These are phyloP conservation scores for Fusarium begoniae DNA, from an alignment of 2,329 filamentous ascomycete genomes.

Conservation along the genomic window DNA sequence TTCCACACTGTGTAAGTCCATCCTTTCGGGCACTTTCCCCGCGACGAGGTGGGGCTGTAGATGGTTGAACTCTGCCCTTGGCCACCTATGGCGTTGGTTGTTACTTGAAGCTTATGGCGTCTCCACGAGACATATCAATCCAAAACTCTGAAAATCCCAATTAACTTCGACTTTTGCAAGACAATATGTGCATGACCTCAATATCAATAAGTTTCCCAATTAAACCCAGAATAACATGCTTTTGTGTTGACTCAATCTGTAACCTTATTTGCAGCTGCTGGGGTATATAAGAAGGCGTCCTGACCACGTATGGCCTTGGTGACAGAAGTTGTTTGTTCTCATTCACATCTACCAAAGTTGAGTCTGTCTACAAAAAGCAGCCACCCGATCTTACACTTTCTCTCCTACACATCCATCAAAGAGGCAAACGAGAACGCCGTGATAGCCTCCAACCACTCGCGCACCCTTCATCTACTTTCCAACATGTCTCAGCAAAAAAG, in stretches of 20 bases:
- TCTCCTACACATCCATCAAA: background rate
- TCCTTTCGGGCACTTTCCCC: too few relatives aligned
- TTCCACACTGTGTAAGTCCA: fast-evolving
- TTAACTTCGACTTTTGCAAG: too few relatives aligned
- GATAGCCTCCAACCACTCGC: background rate
- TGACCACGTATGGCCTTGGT: background rate
- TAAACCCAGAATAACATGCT: too few relatives aligned
- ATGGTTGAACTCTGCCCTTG: background rate
- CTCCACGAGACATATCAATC: too few relatives aligned
- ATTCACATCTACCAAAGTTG: background rate
- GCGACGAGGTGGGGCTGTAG: background rate
- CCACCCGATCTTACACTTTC: background rate
- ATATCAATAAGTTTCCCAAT: too few relatives aligned
- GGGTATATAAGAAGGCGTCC: too few relatives aligned
- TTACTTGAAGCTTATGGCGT: too few relatives aligned
- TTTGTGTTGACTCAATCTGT: too few relatives aligned
- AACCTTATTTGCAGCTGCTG: too few relatives aligned
- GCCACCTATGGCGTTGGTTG: background rate
- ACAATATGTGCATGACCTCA: too few relatives aligned
- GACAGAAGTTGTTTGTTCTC: background rate
- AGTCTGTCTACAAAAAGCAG: background rate
- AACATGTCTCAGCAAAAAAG: background rate
- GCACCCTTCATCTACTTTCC: background rate
- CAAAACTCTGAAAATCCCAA: too few relatives aligned
- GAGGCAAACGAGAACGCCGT: fast-evolving